Base-by-base conservation (phyloP, 768 basidiomycete genomes). In the Psilocybe cubensis region DNA sequence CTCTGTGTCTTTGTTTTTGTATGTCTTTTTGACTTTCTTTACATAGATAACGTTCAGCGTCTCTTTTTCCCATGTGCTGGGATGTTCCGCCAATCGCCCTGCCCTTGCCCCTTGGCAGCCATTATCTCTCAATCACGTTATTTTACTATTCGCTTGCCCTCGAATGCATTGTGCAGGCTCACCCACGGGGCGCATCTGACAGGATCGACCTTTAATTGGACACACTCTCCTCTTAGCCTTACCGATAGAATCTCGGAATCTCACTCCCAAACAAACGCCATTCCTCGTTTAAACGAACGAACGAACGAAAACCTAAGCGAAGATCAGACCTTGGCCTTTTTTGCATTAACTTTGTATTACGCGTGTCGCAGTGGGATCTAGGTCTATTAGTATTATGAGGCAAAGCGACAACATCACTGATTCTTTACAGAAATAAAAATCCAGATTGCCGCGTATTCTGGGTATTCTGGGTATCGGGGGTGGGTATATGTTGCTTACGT, bases 41-140 rank as follows among this genome's bases (percentile, higher is more conserved):
- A 24, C 35, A n/a, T 27, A 9, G 33, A 40, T 41, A n/a, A n/a
- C n/a, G n/a, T 31, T 31, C 35, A 49, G 14, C 14, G 5, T n/a
- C 33, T 20, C 28, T 49, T 49, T 8, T 52, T 52, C 40, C 35
- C 50, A 41, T 25, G 41, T 52, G 20, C 48, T 23, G 21, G 35
- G 10, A n/a, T n/a, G n/a, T 23, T 38, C 50, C 50, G 23, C 40
- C 50, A 52, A 40, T 23, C 31, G 20, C 20, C 18, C 17, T 24
- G 10, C 45, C 17, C 47, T 40, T 12, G 31, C 23, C 24, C 23
- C 47, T 18, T 56, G 55, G 43, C 56, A 57, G 48, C 17, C 56
- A 57, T 42, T 50, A 44, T 49, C 56, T 51, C 56, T 57, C 56
- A 57, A 57, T 51, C 56, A 51, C 48, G 35, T 38, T 38, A 38